Percentiles rank a stretch among this genome's conserved stretches.
phyloP scores from a whole-genome alignment of 164 flowering plant genomes.

The Cinnamomum micranthum region DNA sequence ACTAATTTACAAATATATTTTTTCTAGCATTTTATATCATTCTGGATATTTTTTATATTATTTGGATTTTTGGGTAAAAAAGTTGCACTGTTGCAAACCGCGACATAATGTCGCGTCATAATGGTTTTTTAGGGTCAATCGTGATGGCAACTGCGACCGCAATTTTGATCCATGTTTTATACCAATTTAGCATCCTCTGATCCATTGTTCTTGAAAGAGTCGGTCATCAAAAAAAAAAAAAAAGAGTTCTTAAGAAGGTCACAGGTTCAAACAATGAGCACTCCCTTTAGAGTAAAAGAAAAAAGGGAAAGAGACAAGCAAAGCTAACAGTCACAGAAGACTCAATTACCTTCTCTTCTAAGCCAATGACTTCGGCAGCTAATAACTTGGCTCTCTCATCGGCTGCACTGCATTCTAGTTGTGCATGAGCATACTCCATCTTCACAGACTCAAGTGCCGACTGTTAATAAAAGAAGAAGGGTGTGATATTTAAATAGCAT shows the following conservation, averaged over 20 bases:
- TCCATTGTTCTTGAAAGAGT: too few species aligned
- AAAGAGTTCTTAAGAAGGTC: not conserved
- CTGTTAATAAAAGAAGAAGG: slow-evolving; percentile 3
- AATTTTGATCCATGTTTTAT: too few species aligned
- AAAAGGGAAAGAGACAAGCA: not conserved
- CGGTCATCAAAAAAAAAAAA: too few species aligned
- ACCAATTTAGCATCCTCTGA: too few species aligned
- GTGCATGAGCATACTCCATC: slow-evolving; percentile 74
- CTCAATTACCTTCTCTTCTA: slow-evolving; percentile 90
- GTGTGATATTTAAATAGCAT: not conserved
- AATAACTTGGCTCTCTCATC: slow-evolving; percentile 90
- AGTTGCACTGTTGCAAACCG: too few species aligned
- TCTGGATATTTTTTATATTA: too few species aligned
- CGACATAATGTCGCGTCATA: too few species aligned
- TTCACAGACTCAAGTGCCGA: slow-evolving; percentile 65
- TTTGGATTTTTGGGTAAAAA: too few species aligned
- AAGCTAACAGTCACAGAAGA: slow-evolving; percentile 3
- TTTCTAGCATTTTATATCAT: too few species aligned
- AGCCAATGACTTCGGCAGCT: slow-evolving; percentile 94
- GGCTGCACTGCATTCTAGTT: slow-evolving; percentile 91
- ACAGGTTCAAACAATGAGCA: not conserved
- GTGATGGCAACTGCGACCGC: too few species aligned
- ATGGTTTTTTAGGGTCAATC: too few species aligned
- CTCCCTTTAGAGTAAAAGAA: not conserved
- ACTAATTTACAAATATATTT: too few species aligned